A percentile compares a stretch with the other conserved stretches of the same genome.
phyloP scores from a whole-genome alignment of 192 early-diverging fungal genomes.

The Paraglomus occultum region DNA sequence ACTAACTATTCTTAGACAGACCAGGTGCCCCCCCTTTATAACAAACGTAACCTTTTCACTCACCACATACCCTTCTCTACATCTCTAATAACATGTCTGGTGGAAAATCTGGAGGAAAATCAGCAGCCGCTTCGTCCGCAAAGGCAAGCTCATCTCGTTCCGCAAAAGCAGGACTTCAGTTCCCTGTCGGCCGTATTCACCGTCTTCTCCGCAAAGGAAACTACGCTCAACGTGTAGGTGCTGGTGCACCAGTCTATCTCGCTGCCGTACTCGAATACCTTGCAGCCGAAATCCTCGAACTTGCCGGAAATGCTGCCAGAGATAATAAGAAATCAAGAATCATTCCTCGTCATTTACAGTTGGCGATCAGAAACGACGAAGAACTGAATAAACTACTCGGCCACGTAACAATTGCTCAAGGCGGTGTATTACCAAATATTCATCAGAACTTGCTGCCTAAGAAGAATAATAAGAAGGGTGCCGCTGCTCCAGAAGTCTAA shows the following conservation, averaged over 20 bases:
- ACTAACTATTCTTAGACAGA: too few relatives aligned
- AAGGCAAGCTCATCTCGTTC: conserved; percentile 73
- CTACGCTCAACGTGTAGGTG: conserved; percentile 91
- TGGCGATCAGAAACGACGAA: conserved; percentile 95
- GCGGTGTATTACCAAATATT: conserved; percentile 94
- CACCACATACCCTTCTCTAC: background rate
- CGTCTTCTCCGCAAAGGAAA: conserved; percentile 91
- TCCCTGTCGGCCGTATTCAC: conserved; percentile 97
- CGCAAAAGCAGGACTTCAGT: conserved; percentile 89
- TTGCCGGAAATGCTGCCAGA: conserved; percentile 93
- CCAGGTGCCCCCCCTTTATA: too few relatives aligned
- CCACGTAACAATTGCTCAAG: conserved; percentile 82
- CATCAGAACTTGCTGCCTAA: conserved; percentile 80
- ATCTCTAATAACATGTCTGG: conserved; percentile 39
- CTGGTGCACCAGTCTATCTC: conserved; percentile 92
- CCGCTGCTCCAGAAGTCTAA: conserved; percentile 64
- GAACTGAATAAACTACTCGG: conserved; percentile 55
- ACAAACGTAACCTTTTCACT: too few relatives aligned
- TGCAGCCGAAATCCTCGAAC: conserved; percentile 93
- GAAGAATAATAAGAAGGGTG: conserved; percentile 69
- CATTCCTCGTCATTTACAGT: conserved; percentile 92
- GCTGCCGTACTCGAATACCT: conserved; percentile 97
- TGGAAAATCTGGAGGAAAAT: conserved; percentile 74
- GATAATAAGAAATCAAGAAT: conserved; percentile 96
- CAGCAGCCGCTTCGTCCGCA: conserved; percentile 51